Conservation (phyloP, 495 filamentous ascomycete genomes). For the Tuber magnatum region DNA sequence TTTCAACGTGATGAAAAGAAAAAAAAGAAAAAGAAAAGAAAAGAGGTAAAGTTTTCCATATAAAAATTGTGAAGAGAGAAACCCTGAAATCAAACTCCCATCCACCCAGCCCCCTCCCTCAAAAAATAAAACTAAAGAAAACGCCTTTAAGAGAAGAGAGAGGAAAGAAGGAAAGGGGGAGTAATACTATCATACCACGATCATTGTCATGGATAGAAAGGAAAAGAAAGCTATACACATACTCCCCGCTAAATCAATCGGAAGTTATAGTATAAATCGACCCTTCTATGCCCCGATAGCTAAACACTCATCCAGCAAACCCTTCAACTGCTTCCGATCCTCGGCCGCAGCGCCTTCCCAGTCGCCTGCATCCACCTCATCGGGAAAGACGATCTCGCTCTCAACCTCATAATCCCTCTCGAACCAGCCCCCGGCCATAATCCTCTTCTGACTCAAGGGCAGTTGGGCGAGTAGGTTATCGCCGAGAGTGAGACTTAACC, state of each 20-base stretch:
- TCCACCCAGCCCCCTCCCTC: neutral
- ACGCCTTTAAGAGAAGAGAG: neutral
- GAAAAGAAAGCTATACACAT: neutral
- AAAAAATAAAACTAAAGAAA: slow-evolving; percentile 7
- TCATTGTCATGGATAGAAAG: neutral
- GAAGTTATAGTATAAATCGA: neutral
- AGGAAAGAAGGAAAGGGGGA: neutral
- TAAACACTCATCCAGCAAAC: slow-evolving; percentile 55
- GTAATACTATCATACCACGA: neutral
- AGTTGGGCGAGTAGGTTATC: slow-evolving; percentile 69
- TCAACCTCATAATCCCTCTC: slow-evolving; percentile 55
- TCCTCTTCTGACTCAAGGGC: slow-evolving; percentile 62
- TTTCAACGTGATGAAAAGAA: neutral
- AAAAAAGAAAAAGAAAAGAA: neutral
- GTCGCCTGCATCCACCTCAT: slow-evolving; percentile 55
- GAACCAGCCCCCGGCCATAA: slow-evolving; percentile 59
- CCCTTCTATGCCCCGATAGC: slow-evolving; percentile 24
- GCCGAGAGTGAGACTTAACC: slow-evolving; percentile 65
- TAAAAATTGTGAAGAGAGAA: neutral
- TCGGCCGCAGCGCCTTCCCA: slow-evolving; percentile 66
- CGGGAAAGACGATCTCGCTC: slow-evolving; percentile 47
- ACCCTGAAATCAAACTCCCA: slow-evolving; percentile 1
- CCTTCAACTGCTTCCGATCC: slow-evolving; percentile 59
- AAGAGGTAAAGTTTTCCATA: neutral
- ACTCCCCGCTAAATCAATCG: neutral